These are phyloP conservation scores for Tylopilus microsporus DNA, from an alignment of 1,284 basidiomycete species.

Conservation along the genomic window DNA sequence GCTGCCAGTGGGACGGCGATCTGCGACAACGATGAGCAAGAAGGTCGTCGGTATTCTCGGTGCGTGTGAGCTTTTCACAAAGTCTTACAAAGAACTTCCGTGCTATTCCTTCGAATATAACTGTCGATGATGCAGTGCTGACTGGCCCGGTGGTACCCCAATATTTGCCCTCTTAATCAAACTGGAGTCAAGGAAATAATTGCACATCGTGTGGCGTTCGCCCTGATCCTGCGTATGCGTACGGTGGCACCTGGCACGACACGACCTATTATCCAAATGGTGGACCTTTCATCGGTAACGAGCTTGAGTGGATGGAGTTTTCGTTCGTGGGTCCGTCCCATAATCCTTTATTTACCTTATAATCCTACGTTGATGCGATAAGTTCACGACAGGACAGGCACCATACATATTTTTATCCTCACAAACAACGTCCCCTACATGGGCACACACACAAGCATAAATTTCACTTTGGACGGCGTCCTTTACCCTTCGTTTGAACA, in stretches of 20 bases:
- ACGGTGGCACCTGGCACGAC: slow-evolving; percentile 23
- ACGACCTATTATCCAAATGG: background rate
- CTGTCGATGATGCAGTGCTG: slow-evolving; percentile 18
- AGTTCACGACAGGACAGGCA: slow-evolving; percentile 12
- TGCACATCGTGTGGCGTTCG: background rate
- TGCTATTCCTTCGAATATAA: slow-evolving; percentile 11
- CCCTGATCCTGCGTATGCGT: slow-evolving; percentile 5
- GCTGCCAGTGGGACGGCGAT: no score
- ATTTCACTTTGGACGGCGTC: slow-evolving; percentile 11
- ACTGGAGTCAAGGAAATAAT: background rate
- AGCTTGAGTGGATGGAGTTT: background rate
- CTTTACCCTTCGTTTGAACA: background rate
- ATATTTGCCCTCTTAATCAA: slow-evolving; percentile 6
- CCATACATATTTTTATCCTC: slow-evolving; percentile 22
- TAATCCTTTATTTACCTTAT: background rate
- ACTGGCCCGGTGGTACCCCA: background rate
- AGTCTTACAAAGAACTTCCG: background rate
- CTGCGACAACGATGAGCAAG: slow-evolving; percentile 21
- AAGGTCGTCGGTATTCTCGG: slow-evolving; percentile 28
- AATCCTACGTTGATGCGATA: no score
- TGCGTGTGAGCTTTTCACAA: slow-evolving; percentile 21
- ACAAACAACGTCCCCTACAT: slow-evolving; percentile 6
- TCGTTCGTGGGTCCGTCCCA: slow-evolving; percentile 12
- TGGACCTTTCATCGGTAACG: no score
- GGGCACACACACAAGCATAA: background rate